These are phyloP conservation scores for Eurotiales sp. DNA, from an alignment of 2,329 filamentous ascomycete genomes.

Conservation along the genomic window DNA sequence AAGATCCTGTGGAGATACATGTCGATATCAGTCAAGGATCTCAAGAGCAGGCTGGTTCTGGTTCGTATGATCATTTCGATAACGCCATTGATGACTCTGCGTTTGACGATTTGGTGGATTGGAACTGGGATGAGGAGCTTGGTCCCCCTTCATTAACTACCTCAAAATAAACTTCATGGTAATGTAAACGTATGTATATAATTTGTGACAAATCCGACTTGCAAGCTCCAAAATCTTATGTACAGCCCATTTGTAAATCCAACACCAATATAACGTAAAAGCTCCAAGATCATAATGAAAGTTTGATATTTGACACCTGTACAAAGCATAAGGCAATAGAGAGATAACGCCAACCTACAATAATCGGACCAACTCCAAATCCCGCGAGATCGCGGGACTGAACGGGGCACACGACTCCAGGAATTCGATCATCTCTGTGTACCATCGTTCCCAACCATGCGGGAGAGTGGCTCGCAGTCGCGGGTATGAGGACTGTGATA, in stretches of 20 bases:
- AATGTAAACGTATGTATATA: background rate
- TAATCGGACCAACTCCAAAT: constrained; percentile 34
- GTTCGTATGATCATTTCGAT: too few relatives aligned
- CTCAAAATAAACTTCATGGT: background rate
- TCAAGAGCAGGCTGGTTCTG: too few relatives aligned
- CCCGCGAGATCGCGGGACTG: constrained; percentile 38
- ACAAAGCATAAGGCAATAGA: too few relatives aligned
- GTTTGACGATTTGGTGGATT: constrained; percentile 4
- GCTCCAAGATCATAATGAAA: too few relatives aligned
- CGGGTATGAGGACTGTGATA: constrained; percentile 34
- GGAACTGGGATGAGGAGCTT: background rate
- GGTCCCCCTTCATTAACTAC: background rate
- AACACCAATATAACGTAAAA: too few relatives aligned
- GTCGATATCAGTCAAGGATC: too few relatives aligned
- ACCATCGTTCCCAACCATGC: constrained; percentile 39
- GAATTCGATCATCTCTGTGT: constrained; percentile 38
- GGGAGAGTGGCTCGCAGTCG: constrained; percentile 35
- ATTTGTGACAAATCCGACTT: background rate
- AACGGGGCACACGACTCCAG: constrained; percentile 35
- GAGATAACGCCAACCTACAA: too few relatives aligned
- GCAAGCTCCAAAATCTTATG: background rate
- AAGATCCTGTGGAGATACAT: too few relatives aligned
- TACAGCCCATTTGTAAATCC: background rate
- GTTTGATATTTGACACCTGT: too few relatives aligned
- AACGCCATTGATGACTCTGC: background rate